Evolutionary conservation across 2,329 filamentous ascomycete species (phyloP), one percentile per base, ranked within the genome.

Genomic region (Phoma herbarum): DNA sequence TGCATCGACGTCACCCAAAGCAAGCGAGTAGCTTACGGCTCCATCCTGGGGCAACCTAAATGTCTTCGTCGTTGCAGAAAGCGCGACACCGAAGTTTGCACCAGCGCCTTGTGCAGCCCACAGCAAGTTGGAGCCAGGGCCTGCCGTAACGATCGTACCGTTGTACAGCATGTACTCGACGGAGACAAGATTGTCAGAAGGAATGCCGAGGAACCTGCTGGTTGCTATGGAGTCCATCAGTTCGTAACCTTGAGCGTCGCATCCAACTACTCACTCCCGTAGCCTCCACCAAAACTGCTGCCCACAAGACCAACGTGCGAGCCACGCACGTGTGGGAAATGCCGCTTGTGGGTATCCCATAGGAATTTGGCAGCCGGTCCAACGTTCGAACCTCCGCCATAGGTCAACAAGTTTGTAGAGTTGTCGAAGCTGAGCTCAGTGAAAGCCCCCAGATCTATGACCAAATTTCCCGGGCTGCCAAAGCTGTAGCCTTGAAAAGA

Each of bases 71-170:
- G 54, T 63, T 18, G 54, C 54, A 18, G 61, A 63, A 7, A 63
- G 37, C 20, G 35, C 58, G 25, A 63, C 49, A 18, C 61, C 61
- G 12, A 63, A 61, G 25, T 39, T 63, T 10, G 61, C 25, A 2
- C 61, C 61, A 37, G 61, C 61, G 12, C 61, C 61, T 33, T 63
- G 58, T 20, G 61, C 61, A 29, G 58, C 61, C 61, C 61, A 63
- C 2, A 61, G 47, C 4, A 63, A 44, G 31, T 63, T 55, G 3
- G 61, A 62, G 6, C 56, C 57, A 25, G 28, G 44, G 10, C 54
- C 55, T 4, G 59, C 61, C 2, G 39, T 58, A 11, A 63, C 57
- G 4, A 60, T 23, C 2, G 53, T 45, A 8, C 60, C 60, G n/a
- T 63, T 63, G 37, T 52, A 52, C 6, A 63, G 56, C 60, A 63